A percentile compares a stretch with the other conserved stretches of the same genome.
These are phyloP conservation scores for Vaccinium vitisidaea DNA, from an alignment of 148 eudicot genomes.

Conservation along the genomic window DNA sequence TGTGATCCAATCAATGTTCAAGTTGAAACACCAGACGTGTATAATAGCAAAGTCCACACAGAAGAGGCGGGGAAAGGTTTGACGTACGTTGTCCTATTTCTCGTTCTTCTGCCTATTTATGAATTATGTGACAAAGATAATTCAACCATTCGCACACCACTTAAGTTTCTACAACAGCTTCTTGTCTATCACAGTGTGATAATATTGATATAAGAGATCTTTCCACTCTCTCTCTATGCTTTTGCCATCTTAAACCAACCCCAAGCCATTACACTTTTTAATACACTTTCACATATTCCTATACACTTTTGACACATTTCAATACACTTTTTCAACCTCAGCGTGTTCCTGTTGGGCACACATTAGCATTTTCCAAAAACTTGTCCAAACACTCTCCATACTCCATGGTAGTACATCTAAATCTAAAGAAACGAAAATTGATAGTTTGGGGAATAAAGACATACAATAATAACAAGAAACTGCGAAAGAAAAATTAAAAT, in stretches of 20 bases:
- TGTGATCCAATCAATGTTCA: not conserved
- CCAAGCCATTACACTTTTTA: not conserved
- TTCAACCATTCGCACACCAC: not conserved
- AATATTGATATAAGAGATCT: not conserved
- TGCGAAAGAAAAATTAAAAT: too few species aligned
- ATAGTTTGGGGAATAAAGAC: too few species aligned
- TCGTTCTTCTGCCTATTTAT: not conserved
- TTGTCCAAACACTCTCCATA: too few species aligned
- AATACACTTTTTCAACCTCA: too few species aligned
- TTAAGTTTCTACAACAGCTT: not conserved
- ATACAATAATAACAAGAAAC: too few species aligned
- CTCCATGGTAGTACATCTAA: too few species aligned
- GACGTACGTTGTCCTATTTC: not conserved
- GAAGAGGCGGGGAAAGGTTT: not conserved
- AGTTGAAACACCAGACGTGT: not conserved
- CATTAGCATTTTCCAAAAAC: too few species aligned
- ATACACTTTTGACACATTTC: too few species aligned
- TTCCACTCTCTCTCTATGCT: not conserved
- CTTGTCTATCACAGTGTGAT: not conserved
- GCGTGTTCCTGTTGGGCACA: too few species aligned
- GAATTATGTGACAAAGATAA: not conserved
- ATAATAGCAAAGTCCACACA: not conserved
- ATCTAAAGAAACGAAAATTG: too few species aligned
- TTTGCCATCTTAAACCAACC: constrained; percentile 3
- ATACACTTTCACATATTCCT: too few species aligned